Base-by-base conservation (phyloP, 331 rosid genomes). In the Quercus lobata region DNA sequence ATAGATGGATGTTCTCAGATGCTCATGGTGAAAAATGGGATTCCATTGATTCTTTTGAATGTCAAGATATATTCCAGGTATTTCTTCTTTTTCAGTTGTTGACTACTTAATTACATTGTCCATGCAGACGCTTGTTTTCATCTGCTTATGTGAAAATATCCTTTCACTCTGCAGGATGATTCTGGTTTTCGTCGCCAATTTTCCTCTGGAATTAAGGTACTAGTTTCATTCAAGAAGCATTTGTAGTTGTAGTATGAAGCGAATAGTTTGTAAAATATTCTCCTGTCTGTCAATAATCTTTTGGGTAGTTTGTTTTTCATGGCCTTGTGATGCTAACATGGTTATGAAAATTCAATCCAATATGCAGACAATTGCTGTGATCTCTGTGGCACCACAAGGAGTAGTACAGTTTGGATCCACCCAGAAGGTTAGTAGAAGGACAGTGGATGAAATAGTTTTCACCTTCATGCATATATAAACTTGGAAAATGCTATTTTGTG, bases 161-260 rank as follows among this genome's bases (percentile, higher is more conserved):
- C 27, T 77, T 79, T 73, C 55, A 69, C 76, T 86, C 58, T 71
- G 52, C 84, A 92, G 97, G 78, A 80, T 70, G 86, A 86, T 86
- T 78, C 86, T 27, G 87, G 76, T 74, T 73, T 92, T 79, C 69
- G 41, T 68, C 81, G 72, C 72, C 97, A 89, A 37, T 89, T 94
- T 79, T 88, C 87, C 30, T 87, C 78, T 77, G 97, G 97, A 30
- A 86, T 94, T 35, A 94, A 94, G 97, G 97, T 94, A 89, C 21
- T 29, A 30, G 79, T 72, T 34, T 74, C 52, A 32, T 57, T 30
- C 56, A 29, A 70, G 60, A 76, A 69, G 4, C 30, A 17, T 32
- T 37, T 78, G 17, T 2, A 57, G 24, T 58, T 78, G 17, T 2
- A 41, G 24, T 58, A 56, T 73, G 53, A 32, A 53, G 46, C 14